Evolutionary conservation across 2,329 filamentous ascomycete genomes (phyloP).

Genomic region (Tolypocladium pustulatum): DNA sequence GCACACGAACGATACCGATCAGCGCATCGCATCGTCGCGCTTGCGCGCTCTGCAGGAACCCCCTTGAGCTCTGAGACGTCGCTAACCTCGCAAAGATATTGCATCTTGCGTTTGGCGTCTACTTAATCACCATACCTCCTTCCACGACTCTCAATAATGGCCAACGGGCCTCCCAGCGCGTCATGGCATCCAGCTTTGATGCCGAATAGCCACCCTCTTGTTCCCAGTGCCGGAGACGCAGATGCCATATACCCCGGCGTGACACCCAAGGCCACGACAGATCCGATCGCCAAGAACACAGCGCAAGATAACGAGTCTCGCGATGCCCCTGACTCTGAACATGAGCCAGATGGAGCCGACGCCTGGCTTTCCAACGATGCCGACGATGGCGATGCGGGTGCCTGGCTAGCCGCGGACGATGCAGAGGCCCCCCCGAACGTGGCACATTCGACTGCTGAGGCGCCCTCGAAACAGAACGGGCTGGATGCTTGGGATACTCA

Average conservation of each 20-base stretch:
- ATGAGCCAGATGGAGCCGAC: constrained; percentile 5
- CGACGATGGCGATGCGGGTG: constrained; percentile 8
- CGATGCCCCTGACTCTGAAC: constrained; percentile 2
- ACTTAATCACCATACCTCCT: constrained; percentile 2
- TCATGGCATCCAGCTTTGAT: constrained; percentile 31
- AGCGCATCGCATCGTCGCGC: neutral
- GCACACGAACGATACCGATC: neutral
- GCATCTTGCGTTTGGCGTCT: constrained; percentile 3
- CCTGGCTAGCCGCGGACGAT: constrained; percentile 13
- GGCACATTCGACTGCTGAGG: neutral
- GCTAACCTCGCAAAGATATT: constrained; percentile 1
- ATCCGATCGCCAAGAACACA: constrained; percentile 1
- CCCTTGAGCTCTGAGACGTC: neutral
- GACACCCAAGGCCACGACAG: constrained; percentile 5
- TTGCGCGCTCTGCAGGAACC: constrained; percentile 1
- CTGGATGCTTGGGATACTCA: neutral
- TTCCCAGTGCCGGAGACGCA: neutral
- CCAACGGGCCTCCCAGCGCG: constrained; percentile 21
- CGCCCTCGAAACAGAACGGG: neutral
- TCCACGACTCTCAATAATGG: constrained; percentile 20
- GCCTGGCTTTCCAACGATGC: constrained; percentile 10
- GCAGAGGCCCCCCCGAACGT: neutral
- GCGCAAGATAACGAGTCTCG: constrained; percentile 7
- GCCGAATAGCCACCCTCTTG: constrained; percentile 16
- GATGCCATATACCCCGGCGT: neutral